Evolutionary conservation across 2,329 filamentous ascomycete species (phyloP).

Genomic region (Tolypocladium amazonense): DNA sequence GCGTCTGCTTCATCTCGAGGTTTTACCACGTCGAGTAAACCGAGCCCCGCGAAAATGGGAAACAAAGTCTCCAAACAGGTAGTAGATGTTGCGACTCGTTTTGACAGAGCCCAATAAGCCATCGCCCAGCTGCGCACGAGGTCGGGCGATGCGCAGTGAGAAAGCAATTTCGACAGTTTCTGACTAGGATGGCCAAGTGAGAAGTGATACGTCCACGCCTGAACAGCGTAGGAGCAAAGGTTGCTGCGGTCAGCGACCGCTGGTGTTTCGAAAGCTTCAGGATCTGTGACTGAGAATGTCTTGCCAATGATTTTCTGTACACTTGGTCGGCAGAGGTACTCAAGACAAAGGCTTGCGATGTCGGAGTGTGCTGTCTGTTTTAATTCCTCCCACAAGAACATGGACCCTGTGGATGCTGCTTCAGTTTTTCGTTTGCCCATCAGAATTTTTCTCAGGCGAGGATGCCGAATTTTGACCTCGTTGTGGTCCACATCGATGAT

Average conservation of each 20-base stretch:
- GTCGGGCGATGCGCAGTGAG: background rate
- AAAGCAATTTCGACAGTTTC: background rate
- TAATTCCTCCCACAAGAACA: background rate
- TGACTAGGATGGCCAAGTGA: background rate
- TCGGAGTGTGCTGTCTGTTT: background rate
- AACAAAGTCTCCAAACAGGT: background rate
- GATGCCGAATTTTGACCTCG: background rate
- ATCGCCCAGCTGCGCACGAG: background rate
- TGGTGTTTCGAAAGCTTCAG: background rate
- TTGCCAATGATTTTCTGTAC: background rate
- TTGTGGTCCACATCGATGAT: background rate
- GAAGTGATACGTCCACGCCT: background rate
- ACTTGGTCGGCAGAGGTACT: background rate
- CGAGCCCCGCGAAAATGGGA: background rate
- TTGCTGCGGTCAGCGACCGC: background rate
- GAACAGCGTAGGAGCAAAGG: background rate
- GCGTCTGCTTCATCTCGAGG: background rate
- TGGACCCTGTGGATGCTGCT: background rate
- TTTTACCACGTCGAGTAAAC: background rate
- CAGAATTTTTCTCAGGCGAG: background rate
- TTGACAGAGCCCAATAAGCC: background rate
- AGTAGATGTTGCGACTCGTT: background rate
- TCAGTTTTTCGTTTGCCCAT: background rate
- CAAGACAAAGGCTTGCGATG: background rate
- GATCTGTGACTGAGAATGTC: background rate